These are phyloP conservation scores for Ophiorrhiza pumila DNA, from an alignment of 257 asterid species.

Conservation along the genomic window DNA sequence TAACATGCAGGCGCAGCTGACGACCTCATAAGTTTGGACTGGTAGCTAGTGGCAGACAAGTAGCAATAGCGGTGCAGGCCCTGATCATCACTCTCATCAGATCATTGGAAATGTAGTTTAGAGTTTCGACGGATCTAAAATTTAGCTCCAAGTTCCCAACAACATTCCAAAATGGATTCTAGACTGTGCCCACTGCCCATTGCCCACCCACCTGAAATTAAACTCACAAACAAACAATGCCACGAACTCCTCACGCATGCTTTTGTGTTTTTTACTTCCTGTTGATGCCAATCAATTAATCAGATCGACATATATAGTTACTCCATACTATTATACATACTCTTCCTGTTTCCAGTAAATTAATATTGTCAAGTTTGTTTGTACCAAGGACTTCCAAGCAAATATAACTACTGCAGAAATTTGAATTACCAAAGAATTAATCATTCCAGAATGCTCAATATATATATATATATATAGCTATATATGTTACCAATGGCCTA, in stretches of 20 bases:
- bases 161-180: not conserved
- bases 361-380: too few relatives aligned
- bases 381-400: too few relatives aligned
- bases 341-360: too few relatives aligned
- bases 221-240: not conserved
- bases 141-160: not conserved
- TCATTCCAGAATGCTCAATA: too few relatives aligned
- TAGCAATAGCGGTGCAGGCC: not conserved
- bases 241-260: not conserved
- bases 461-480: too few relatives aligned
- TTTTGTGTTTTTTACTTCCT: not conserved
- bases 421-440: too few relatives aligned
- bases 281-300: not conserved
- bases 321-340: too few relatives aligned
- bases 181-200: not conserved
- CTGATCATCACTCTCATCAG: not conserved
- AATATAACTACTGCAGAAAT: too few relatives aligned
- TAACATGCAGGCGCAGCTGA: too few relatives aligned
- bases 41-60: not conserved
- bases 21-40: not conserved
- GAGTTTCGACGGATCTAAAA: slow-evolving; percentile 5
- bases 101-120: slow-evolving; percentile 21
- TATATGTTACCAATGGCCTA: too few relatives aligned
- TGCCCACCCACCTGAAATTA: slow-evolving; percentile 22
- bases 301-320: not conserved